These are phyloP conservation scores for Fusarium marasasianum DNA, from an alignment of 2,329 filamentous ascomycete genomes.

Conservation along the genomic window DNA sequence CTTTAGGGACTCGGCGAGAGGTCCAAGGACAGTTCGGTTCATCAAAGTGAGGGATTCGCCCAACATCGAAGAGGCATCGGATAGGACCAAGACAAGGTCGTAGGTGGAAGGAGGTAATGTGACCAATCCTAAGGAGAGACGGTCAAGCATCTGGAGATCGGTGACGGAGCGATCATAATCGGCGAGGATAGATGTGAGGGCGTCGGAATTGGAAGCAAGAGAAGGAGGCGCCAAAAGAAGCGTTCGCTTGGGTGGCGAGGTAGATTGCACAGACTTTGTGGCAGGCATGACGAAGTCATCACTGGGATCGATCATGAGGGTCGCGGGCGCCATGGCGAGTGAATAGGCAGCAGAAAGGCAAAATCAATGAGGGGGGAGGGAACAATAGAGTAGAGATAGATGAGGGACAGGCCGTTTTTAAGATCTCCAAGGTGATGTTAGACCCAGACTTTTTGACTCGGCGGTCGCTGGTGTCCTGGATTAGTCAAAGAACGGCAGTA, in stretches of 20 bases:
- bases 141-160: constrained; percentile 98
- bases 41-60: constrained; percentile 73
- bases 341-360: not conserved
- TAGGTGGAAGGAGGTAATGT: constrained; percentile 81
- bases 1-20: constrained; percentile 76
- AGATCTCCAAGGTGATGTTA: constrained; percentile 30
- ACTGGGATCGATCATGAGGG: constrained; percentile 64
- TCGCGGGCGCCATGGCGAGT: constrained; percentile 59
- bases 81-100: constrained; percentile 84
- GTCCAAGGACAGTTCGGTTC: constrained; percentile 71
- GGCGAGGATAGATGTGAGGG: constrained; percentile 75
- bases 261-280: constrained; percentile 34
- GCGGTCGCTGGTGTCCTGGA: constrained; percentile 25
- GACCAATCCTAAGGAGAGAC: constrained; percentile 83
- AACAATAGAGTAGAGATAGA: not conserved
- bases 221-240: constrained; percentile 92
- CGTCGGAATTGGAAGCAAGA: constrained; percentile 84
- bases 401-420: constrained; percentile 22
- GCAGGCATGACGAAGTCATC: constrained; percentile 58
- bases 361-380: not conserved
- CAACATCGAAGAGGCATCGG: constrained; percentile 76
- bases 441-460: constrained; percentile 37
- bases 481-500: constrained; percentile 40
- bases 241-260: constrained; percentile 61
- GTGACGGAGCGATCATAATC: constrained; percentile 78